Percentiles rank a stretch among this genome's conserved stretches.
Conservation (phyloP, 257 asterid genomes). For the Penstemon barbatus region DNA sequence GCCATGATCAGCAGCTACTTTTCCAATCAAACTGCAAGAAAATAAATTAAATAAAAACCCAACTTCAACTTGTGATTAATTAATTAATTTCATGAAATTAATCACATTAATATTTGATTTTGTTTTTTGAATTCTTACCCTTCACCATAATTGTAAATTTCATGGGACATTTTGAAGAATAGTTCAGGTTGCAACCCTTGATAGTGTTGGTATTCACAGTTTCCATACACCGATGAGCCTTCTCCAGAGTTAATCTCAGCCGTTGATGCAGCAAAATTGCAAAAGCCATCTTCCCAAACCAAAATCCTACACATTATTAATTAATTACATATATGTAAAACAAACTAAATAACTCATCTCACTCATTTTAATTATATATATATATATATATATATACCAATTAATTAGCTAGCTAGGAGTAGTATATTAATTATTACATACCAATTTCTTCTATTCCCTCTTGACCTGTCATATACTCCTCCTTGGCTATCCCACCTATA, state of each 20-base stretch:
- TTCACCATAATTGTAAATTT: constrained; percentile 98
- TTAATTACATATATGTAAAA: neutral
- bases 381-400: no score
- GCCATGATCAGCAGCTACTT: constrained; percentile 98
- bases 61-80: no score
- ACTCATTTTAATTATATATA: neutral
- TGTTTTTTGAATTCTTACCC: constrained; percentile 46
- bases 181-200: constrained; percentile 93
- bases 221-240: constrained; percentile 43
- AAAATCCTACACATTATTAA: constrained; percentile 58
- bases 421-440: constrained; percentile 20
- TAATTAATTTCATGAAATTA: neutral
- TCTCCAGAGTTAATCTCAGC: constrained; percentile 56
- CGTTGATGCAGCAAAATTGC: constrained; percentile 89
- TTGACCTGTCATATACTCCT: constrained; percentile 91
- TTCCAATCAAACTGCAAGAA: constrained; percentile 72
- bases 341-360: neutral
- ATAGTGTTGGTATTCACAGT: constrained; percentile 55
- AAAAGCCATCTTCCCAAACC: constrained; percentile 99
- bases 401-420: neutral
- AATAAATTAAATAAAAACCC: neutral
- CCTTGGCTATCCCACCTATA: constrained; percentile 95
- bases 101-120: neutral
- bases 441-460: constrained; percentile 98
- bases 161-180: constrained; percentile 99